A percentile compares a stretch with the other conserved stretches of the same genome.
Evolutionary conservation across 2,329 filamentous ascomycete genomes (phyloP).

Genomic region (Blumeria hordei): DNA sequence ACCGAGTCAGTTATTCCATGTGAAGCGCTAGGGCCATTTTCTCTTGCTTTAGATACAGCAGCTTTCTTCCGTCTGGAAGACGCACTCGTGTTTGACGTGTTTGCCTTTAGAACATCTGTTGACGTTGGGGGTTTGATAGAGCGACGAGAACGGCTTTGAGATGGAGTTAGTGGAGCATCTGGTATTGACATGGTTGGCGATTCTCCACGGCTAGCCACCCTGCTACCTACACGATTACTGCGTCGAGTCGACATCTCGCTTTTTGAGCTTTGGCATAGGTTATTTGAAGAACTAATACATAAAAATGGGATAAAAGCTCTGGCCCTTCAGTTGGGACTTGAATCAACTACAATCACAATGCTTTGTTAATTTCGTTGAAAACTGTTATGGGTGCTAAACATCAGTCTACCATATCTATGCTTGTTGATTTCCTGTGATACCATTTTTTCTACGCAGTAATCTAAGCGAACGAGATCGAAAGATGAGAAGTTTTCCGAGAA

Average conservation of each 20-base stretch:
- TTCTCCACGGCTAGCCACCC: constrained; percentile 6
- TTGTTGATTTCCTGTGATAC: too few relatives aligned
- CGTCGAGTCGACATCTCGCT: constrained; percentile 10
- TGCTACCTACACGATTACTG: constrained; percentile 9
- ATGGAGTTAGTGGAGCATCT: constrained; percentile 7
- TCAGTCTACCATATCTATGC: too few relatives aligned
- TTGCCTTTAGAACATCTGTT: constrained; percentile 6
- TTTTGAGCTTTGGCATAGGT: too few relatives aligned
- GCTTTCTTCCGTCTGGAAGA: constrained; percentile 2
- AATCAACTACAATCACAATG: too few relatives aligned
- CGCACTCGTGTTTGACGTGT: constrained; percentile 9
- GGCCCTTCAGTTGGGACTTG: too few relatives aligned
- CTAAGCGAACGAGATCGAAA: too few relatives aligned
- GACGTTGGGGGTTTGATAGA: constrained; percentile 6
- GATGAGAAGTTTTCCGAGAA: too few relatives aligned
- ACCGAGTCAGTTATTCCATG: constrained; percentile 6
- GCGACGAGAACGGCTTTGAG: constrained; percentile 5
- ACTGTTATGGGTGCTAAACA: too few relatives aligned
- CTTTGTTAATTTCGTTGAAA: too few relatives aligned
- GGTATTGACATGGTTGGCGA: constrained; percentile 5
- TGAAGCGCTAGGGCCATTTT: constrained; percentile 7
- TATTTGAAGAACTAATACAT: too few relatives aligned
- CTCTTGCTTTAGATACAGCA: constrained; percentile 3
- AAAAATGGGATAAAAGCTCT: too few relatives aligned
- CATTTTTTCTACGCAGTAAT: too few relatives aligned